Conservation (phyloP, 1,284 basidiomycete genomes). For the Filobasidium uniguttulatum region DNA sequence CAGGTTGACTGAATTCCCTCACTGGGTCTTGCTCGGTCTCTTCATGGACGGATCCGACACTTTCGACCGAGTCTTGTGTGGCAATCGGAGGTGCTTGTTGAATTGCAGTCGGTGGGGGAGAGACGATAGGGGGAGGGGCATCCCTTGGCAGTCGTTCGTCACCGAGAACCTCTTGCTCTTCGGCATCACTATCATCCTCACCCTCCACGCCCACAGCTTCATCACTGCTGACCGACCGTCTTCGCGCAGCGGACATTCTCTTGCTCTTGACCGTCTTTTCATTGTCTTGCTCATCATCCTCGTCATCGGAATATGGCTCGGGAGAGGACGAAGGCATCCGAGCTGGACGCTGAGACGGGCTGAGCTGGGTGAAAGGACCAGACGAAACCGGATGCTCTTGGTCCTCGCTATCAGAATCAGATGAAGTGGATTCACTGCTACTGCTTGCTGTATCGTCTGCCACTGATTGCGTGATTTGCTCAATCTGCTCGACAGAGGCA, state of each 20-base stretch:
- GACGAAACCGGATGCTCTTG: not conserved
- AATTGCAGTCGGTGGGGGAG: too few relatives aligned
- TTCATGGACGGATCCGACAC: too few relatives aligned
- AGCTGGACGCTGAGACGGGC: not conserved
- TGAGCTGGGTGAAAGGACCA: not conserved
- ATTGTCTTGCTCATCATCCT: not conserved
- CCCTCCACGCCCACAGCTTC: not conserved
- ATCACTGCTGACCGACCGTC: not conserved
- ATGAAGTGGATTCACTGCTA: not conserved
- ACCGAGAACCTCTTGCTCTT: too few relatives aligned
- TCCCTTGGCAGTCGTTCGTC: too few relatives aligned
- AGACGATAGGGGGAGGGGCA: too few relatives aligned
- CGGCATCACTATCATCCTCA: not conserved
- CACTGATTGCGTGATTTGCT: too few relatives aligned
- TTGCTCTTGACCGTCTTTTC: not conserved
- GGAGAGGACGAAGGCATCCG: conserved; percentile 1
- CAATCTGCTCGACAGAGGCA: too few relatives aligned
- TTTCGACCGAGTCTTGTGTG: too few relatives aligned
- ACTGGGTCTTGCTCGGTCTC: too few relatives aligned
- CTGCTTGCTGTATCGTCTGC: not conserved
- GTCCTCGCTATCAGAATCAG: not conserved
- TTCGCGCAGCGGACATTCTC: not conserved
- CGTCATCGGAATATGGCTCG: not conserved
- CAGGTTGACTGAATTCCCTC: too few relatives aligned
- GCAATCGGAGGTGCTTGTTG: too few relatives aligned